Base-by-base conservation (phyloP, 2,329 filamentous ascomycete genomes). In the Fusarium poae region DNA sequence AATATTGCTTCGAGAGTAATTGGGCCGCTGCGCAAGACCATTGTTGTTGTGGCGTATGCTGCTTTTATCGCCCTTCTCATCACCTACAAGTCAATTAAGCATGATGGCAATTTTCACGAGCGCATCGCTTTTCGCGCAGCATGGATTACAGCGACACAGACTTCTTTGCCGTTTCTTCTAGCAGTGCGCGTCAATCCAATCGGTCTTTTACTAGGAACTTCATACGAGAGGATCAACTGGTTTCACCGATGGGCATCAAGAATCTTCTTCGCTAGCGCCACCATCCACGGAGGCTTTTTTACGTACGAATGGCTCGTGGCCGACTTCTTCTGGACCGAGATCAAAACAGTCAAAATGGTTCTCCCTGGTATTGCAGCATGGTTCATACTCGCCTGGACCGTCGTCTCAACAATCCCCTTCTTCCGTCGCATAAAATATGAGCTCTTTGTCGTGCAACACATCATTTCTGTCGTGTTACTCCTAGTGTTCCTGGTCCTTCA, bases 361-460 rank as follows among this genome's bases (percentile, higher is more conserved):
- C 62, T 74, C 20, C 71, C 69, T 12, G 74, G 74, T 4, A 55
- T 76, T 4, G 74, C 57, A 29, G 74, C 74, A 1, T 76, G 74
- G 74, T 54, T 68, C 15, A 61, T 76, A 2, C 46, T 76, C 6
- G 43, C 71, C 2, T 76, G 74, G 74, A 76, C 72, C 4, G 45
- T 73, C 1, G 9, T 69, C 5, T 75, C 71, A 3, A 74, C 71
- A 1, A 27, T 74, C 18, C 54, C 57, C 3, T 71, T 73, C 13
- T 65, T 76, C 10, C 71, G 74, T n/a, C 72, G 65, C 16, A 60
- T 72, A 18, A 73, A 71, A 52, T 76, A 76, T 29, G 74, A 76
- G 49, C 57, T 76, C 3, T 76, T 76, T n/a, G 72, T 76, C 11
- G 29, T 70, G n/a, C 74, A 76, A 44, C 74, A 76, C 25, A 64